Conservation (phyloP, 805 yeast genomes). For the Lipomyces lipofer region DNA sequence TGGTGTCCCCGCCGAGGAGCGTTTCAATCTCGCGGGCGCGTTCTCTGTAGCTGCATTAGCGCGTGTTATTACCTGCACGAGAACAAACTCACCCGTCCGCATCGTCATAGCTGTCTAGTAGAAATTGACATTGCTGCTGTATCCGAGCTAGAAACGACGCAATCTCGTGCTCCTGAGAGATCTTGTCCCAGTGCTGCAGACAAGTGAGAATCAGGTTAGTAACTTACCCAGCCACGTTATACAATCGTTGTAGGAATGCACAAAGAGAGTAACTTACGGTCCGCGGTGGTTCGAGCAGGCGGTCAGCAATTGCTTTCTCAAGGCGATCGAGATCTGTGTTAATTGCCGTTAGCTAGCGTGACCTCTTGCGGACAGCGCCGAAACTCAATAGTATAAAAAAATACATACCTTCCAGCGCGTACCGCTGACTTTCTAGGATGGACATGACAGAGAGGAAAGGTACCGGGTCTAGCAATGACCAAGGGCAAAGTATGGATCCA, state of each 20-base stretch:
- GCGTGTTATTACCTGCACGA: background rate
- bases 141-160: constrained; percentile 52
- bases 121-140: constrained; percentile 37
- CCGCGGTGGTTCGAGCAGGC: constrained; percentile 46
- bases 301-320: constrained; percentile 61
- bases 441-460: no score
- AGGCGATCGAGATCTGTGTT: constrained; percentile 62
- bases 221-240: constrained; percentile 37
- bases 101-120: constrained; percentile 28
- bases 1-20: constrained; percentile 35
- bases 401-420: constrained; percentile 33
- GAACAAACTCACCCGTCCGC: constrained; percentile 12
- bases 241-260: no score
- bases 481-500: no score
- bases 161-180: constrained; percentile 59
- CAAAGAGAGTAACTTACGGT: constrained; percentile 14
- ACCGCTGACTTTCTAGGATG: constrained; percentile 31
- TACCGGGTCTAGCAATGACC: no score
- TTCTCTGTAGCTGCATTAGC: background rate
- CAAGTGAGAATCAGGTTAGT: constrained; percentile 43
- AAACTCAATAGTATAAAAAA: background rate
- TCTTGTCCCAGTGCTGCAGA: constrained; percentile 19
- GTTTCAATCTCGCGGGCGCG: constrained; percentile 29
- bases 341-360: background rate
- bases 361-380: background rate